These are phyloP conservation scores for Moelleriella libera DNA, from an alignment of 2,329 filamentous ascomycete species.

Conservation along the genomic window DNA sequence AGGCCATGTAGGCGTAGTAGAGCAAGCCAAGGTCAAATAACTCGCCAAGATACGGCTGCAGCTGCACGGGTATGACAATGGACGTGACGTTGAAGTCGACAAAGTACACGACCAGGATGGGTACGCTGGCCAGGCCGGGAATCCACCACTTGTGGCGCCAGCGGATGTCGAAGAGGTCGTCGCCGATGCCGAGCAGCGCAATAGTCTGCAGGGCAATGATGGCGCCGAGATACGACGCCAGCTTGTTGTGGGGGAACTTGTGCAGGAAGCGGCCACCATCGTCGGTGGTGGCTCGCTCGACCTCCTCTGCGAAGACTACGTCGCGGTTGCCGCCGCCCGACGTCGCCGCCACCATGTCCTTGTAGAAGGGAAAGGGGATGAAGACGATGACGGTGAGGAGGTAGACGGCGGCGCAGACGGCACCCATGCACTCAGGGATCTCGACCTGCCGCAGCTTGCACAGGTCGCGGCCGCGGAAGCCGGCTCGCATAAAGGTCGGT, in stretches of 20 bases:
- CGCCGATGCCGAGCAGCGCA: constrained; percentile 80
- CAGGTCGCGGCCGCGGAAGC: constrained; percentile 81
- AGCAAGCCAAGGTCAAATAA: constrained; percentile 68
- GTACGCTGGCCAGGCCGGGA: constrained; percentile 82
- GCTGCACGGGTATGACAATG: constrained; percentile 76
- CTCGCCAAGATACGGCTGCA: constrained; percentile 73
- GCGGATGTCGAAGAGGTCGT: constrained; percentile 94
- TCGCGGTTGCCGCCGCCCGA: constrained; percentile 88
- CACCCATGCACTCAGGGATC: constrained; percentile 93
- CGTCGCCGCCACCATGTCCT: constrained; percentile 90
- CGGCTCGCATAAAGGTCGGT: constrained; percentile 73
- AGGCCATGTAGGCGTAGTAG: constrained; percentile 96
- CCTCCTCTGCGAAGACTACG: constrained; percentile 56
- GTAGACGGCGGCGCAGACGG: constrained; percentile 84
- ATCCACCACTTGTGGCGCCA: constrained; percentile 99
- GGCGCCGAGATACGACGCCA: constrained; percentile 88
- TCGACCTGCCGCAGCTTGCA: constrained; percentile 56
- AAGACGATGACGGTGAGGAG: constrained; percentile 80
- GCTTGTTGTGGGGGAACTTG: constrained; percentile 89
- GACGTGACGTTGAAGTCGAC: constrained; percentile 96
- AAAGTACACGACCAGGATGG: constrained; percentile 92
- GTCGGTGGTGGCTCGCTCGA: constrained; percentile 46
- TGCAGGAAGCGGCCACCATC: constrained; percentile 63
- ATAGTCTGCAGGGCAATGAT: constrained; percentile 86
- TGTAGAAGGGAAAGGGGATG: constrained; percentile 95